phyloP scores from a whole-genome alignment of 352 stramenopile species.

The Porosira glacialis region DNA sequence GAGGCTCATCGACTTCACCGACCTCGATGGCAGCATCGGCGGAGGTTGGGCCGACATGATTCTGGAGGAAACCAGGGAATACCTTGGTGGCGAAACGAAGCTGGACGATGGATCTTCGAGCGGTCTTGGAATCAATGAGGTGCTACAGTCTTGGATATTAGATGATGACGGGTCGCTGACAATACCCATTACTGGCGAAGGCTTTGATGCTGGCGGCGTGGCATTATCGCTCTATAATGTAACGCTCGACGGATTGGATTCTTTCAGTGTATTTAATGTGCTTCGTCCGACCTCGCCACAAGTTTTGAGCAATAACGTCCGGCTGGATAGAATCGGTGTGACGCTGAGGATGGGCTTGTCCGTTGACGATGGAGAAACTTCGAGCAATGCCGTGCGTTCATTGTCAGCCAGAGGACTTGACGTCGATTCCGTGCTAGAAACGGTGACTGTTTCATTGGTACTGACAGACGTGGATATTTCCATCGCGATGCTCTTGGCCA shows the following conservation, averaged over 20 bases:
- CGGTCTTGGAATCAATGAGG: constrained; percentile 16
- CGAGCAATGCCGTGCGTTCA: constrained; percentile 14
- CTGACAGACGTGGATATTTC: constrained; percentile 60
- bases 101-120: no score
- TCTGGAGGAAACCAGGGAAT: constrained; percentile 39
- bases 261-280: constrained; percentile 61
- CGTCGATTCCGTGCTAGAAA: constrained; percentile 33
- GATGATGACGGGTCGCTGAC: constrained; percentile 56
- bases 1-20: constrained; percentile 54
- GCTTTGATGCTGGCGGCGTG: constrained; percentile 46
- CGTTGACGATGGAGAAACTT: constrained; percentile 24
- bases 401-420: constrained; percentile 9
- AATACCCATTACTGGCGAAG: constrained; percentile 45
- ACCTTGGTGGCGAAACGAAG: constrained; percentile 22
- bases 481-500: constrained; percentile 47
- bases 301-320: constrained; percentile 63
- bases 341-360: constrained; percentile 54
- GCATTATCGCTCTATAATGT: constrained; percentile 52
- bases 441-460: constrained; percentile 55
- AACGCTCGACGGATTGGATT: constrained; percentile 65
- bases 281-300: constrained; percentile 46
- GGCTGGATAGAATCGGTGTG: constrained; percentile 53
- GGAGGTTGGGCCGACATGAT: constrained; percentile 48
- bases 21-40: constrained; percentile 39
- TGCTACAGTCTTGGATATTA: constrained; percentile 59